Evolutionary conservation across 257 asterid species (phyloP).

Genomic region (Rehmannia glutinosa): DNA sequence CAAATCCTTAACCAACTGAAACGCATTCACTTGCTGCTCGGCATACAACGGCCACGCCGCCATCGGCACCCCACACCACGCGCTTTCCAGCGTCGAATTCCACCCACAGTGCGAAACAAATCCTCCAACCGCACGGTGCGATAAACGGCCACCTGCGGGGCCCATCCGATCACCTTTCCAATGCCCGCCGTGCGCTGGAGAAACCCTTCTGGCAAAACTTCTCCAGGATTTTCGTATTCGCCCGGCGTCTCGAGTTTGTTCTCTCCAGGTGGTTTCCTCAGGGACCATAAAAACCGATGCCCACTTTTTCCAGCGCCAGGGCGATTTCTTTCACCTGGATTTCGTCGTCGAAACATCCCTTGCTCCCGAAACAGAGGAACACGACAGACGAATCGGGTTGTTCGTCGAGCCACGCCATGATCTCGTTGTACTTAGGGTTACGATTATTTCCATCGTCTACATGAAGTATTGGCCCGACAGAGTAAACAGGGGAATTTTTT

Average conservation of each 20-base stretch:
- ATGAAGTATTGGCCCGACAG: constrained; percentile 30
- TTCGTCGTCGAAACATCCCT: constrained; percentile 12
- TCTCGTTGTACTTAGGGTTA: not conserved
- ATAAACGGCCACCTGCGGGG: constrained; percentile 35
- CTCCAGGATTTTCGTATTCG: constrained; percentile 14
- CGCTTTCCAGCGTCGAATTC: constrained; percentile 43
- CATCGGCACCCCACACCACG: constrained; percentile 43
- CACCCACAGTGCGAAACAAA: constrained; percentile 53
- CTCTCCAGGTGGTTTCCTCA: constrained; percentile 28
- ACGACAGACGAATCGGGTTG: constrained; percentile 34
- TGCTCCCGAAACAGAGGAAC: constrained; percentile 37
- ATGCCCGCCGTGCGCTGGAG: constrained; percentile 5
- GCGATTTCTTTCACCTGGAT: constrained; percentile 41
- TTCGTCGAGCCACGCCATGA: constrained; percentile 27
- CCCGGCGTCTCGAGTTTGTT: not conserved
- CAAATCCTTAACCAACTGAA: constrained; percentile 33
- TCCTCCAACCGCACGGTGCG: constrained; percentile 43
- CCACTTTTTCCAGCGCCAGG: constrained; percentile 28
- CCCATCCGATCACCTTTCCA: constrained; percentile 49
- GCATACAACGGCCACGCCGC: constrained; percentile 42
- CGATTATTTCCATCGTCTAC: not conserved
- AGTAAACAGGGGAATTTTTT: constrained; percentile 21
- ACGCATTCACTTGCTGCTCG: constrained; percentile 46
- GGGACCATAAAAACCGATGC: constrained; percentile 37
- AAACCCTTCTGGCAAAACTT: constrained; percentile 34